Evolutionary conservation across 768 basidiomycete genomes (phyloP).

Genomic region (Lepiota subincarnata): DNA sequence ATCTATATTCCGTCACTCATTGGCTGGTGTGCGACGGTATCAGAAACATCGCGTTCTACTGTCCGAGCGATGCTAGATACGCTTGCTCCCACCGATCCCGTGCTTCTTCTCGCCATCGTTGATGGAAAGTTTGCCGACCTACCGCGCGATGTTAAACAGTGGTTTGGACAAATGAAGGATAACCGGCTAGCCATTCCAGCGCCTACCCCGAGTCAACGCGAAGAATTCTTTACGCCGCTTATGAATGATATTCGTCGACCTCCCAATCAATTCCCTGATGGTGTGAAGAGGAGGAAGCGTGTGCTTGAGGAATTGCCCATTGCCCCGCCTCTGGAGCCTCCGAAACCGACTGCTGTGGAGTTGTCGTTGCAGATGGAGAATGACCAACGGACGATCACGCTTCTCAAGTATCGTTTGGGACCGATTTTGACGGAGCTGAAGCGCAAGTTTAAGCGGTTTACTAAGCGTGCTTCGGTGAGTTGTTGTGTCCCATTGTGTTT

Average conservation of each 20-base stretch:
- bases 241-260: constrained; percentile 66
- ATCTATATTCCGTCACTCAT: constrained; percentile 90
- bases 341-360: constrained; percentile 77
- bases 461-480: constrained; percentile 71
- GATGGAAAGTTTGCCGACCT: constrained; percentile 71
- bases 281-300: constrained; percentile 76
- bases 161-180: constrained; percentile 82
- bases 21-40: constrained; percentile 81
- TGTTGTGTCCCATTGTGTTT: background rate
- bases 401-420: constrained; percentile 88
- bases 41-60: constrained; percentile 80
- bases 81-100: constrained; percentile 85
- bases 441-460: constrained; percentile 89
- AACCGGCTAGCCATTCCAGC: constrained; percentile 63
- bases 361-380: constrained; percentile 77
- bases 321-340: constrained; percentile 87
- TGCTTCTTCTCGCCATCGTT: constrained; percentile 87
- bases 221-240: constrained; percentile 72
- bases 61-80: constrained; percentile 90
- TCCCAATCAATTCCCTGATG: constrained; percentile 88
- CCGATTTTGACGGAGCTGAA: constrained; percentile 86
- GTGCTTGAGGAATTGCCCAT: constrained; percentile 81
- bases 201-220: constrained; percentile 55
- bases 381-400: constrained; percentile 71
- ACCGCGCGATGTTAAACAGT: constrained; percentile 78